Base-by-base conservation (phyloP, 2,329 filamentous ascomycete species). In the Metarhizium humberi region DNA sequence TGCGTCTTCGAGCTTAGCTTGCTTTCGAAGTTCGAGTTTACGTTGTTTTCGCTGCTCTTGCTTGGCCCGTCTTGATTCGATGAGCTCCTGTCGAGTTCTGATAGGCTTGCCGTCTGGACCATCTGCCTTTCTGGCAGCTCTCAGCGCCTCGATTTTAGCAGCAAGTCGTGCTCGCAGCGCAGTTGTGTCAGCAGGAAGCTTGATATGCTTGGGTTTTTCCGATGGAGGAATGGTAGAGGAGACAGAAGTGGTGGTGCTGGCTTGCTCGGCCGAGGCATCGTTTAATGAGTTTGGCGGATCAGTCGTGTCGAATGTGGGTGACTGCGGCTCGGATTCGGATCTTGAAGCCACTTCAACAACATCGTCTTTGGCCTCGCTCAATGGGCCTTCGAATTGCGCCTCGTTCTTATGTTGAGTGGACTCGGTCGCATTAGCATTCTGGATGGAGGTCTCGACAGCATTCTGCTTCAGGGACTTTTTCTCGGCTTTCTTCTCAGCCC, bases 61-160 rank as follows among this genome's bases (percentile, higher is more conserved):
- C 74, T 96, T 96, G 67, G 85, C 84, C 59, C 94, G 84, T 46
- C 94, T 84, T 48, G 89, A 82, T 71, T 97, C 94, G 63, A 99
- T 90, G 13, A 99, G 80, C 67, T 97, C 92, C 72, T 95, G 88
- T 58, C 94, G 84, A 58, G 90, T 95, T 60, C 88, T 85, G 56
- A 92, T 89, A 16, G 70, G 70, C 64, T 87, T 86, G 57, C 90
- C 90, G 63, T 95, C 85, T 1, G 85, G 79, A 6, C 88, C 90
- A 63, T 95, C 90, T 6, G 92, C 92, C 70, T 96, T 96, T 57
- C 94, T 86, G 30, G 85, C 85, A 10, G 89, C 88, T 57, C 92
- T 88, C 51, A 97, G 82, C 49, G 86, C 86, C 62, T 94, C 89
- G 55, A 99, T 91, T 59, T 85, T 88, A 62, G 88, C 88, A 55